Base-by-base conservation (phyloP, 257 asterid genomes). In the Marsdenia floribunda region DNA sequence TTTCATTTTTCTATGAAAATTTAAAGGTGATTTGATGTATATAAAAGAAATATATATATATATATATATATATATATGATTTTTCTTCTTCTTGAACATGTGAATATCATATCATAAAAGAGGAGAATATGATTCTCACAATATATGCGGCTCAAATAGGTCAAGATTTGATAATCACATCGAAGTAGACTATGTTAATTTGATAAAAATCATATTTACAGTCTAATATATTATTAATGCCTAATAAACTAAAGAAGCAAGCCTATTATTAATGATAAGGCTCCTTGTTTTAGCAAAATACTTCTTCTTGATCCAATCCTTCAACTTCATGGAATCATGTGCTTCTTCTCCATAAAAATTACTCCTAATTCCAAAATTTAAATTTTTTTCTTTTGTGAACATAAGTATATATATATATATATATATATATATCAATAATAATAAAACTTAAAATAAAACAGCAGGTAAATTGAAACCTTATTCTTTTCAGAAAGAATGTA, bases 101-200 rank as follows among this genome's bases (percentile, higher is more conserved):
- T 38, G 42, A 3, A 38, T 38, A 38, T 72, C 24, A 5, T 40
- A n/a, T 37, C 3, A 72, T 71, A 10, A 10, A 8, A 12, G 11
- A 47, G n/a, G 21, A 53, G 76, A 59, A 73, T 59, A 47, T 73
- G 57, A 54, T 73, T 73, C 69, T 44, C 7, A 1, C 13, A 37
- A 24, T 35, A 37, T 65, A 40, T 37, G 40, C 21, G 5, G 22
- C 22, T 15, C 8, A 3, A 14, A 44, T n/a, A 12, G 38, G 69
- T 44, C n/a, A 57, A 55, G 79, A 54, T 42, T 50, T 35, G 57
- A 65, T 42, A 35, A 15, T 67, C 47, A 66, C 18, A 15, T 52
- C 1, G n/a, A 47, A 49, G 22, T 5, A 11, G 37, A 53, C 53
- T 71, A 26, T 55, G 11, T 42, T 40, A 54, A 54, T 71, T 6